phyloP scores from a whole-genome alignment of 1,139 yeast genomes.

The Meyerozyma athensensis region DNA sequence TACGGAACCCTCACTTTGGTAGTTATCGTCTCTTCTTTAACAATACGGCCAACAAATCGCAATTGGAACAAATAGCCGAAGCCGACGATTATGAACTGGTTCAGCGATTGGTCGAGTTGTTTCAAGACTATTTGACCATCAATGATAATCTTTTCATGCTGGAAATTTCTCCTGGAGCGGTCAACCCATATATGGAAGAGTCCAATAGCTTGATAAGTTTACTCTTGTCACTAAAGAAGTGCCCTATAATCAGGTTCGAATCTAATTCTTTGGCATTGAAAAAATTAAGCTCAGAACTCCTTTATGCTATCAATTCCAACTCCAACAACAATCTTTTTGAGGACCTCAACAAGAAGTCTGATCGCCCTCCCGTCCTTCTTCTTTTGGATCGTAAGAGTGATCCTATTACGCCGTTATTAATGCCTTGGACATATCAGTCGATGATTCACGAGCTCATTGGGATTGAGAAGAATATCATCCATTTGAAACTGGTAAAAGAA shows the following conservation, averaged over 20 bases:
- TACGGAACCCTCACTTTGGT: constrained; percentile 73
- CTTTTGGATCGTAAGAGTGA: constrained; percentile 82
- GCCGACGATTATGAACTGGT: constrained; percentile 84
- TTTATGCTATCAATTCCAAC: constrained; percentile 53
- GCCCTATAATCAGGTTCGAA: constrained; percentile 78
- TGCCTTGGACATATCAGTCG: constrained; percentile 98
- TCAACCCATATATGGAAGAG: constrained; percentile 34
- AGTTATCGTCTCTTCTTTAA: constrained; percentile 73
- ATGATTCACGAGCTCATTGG: constrained; percentile 94
- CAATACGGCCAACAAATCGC: constrained; percentile 67
- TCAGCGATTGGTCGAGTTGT: constrained; percentile 69
- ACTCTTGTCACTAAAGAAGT: constrained; percentile 65
- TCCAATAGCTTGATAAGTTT: constrained; percentile 58
- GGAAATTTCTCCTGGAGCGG: constrained; percentile 13
- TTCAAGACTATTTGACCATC: constrained; percentile 75
- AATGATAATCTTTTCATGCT: constrained; percentile 64
- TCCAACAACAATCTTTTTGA: constrained; percentile 63
- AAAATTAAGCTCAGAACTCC: constrained; percentile 67
- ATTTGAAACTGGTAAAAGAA: constrained; percentile 41
- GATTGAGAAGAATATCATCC: constrained; percentile 74
- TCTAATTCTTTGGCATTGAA: constrained; percentile 57
- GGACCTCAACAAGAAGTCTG: constrained; percentile 48
- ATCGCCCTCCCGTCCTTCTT: constrained; percentile 71
- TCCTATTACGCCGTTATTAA: constrained; percentile 84
- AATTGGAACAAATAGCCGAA: constrained; percentile 83